Conservation (phyloP, 1,139 yeast species). For the Ogataea hybrid region DNA sequence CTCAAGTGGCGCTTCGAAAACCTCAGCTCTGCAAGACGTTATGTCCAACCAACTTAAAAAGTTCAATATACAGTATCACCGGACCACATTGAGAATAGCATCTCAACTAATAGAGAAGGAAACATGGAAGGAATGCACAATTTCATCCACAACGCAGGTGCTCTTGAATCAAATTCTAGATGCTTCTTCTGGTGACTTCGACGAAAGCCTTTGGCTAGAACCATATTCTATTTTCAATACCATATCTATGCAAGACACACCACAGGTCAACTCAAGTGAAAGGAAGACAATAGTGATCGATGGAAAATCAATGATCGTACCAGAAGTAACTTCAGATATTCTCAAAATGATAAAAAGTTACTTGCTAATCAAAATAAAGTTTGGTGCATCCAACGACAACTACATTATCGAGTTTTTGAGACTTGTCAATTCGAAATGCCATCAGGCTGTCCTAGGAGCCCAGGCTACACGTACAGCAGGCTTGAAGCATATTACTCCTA, state of each 20-base stretch:
- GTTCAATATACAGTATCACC: slow-evolving; percentile 59
- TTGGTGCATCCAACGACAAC: slow-evolving; percentile 41
- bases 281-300: slow-evolving; percentile 41
- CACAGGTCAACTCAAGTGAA: slow-evolving; percentile 21
- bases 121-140: slow-evolving; percentile 71
- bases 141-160: slow-evolving; percentile 48
- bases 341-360: slow-evolving; percentile 47
- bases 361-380: slow-evolving; percentile 45
- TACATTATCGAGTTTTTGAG: slow-evolving; percentile 52
- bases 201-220: slow-evolving; percentile 50
- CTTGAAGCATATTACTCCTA: slow-evolving; percentile 70
- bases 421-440: slow-evolving; percentile 53
- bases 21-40: slow-evolving; percentile 62
- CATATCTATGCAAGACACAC: neutral
- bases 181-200: slow-evolving; percentile 36
- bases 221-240: slow-evolving; percentile 33
- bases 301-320: slow-evolving; percentile 42
- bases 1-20: slow-evolving; percentile 62
- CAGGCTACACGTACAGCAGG: slow-evolving; percentile 80
- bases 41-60: slow-evolving; percentile 64
- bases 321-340: slow-evolving; percentile 38
- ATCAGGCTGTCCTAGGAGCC: slow-evolving; percentile 68
- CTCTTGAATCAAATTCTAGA: slow-evolving; percentile 54
- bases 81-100: slow-evolving; percentile 45
- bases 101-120: slow-evolving; percentile 61